phyloP scores from a whole-genome alignment of 1,139 yeast genomes.

The Debaryomyces fabryi region DNA sequence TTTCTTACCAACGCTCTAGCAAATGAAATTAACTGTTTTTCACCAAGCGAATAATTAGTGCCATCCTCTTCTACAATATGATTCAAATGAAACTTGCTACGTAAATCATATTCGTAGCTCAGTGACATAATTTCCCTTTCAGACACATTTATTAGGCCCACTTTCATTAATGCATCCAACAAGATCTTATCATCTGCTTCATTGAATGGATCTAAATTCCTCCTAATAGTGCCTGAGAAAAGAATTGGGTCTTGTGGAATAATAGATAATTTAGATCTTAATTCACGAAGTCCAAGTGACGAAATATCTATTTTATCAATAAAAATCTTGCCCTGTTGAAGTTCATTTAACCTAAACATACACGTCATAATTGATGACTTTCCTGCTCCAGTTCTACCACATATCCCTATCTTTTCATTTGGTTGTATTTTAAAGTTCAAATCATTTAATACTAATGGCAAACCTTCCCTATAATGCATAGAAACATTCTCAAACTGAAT shows the following conservation, averaged over 20 bases:
- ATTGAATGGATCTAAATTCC: slow-evolving; percentile 72
- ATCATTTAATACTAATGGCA: slow-evolving; percentile 72
- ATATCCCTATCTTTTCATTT: slow-evolving; percentile 69
- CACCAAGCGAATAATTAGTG: slow-evolving; percentile 43
- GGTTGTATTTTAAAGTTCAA: slow-evolving; percentile 50
- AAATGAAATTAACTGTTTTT: slow-evolving; percentile 44
- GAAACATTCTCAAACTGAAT: slow-evolving; percentile 61
- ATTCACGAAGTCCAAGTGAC: slow-evolving; percentile 69
- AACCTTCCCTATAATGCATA: slow-evolving; percentile 72
- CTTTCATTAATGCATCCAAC: slow-evolving; percentile 39
- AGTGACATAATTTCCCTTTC: slow-evolving; percentile 19
- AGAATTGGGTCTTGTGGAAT: slow-evolving; percentile 95
- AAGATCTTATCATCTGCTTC: slow-evolving; percentile 33
- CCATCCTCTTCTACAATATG: slow-evolving; percentile 46
- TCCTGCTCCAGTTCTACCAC: slow-evolving; percentile 85
- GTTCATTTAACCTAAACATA: slow-evolving; percentile 62
- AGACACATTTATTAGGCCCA: slow-evolving; percentile 30
- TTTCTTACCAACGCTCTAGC: slow-evolving; percentile 45
- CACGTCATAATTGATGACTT: slow-evolving; percentile 71
- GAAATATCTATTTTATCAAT: slow-evolving; percentile 67
- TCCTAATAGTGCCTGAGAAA: slow-evolving; percentile 78
- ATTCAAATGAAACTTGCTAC: slow-evolving; percentile 35
- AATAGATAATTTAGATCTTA: slow-evolving; percentile 78
- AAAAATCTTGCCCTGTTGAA: slow-evolving; percentile 50
- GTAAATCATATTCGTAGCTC: slow-evolving; percentile 15